Evolutionary conservation across 176 grass and related monocot genomes (phyloP), one percentile per base, ranked within the genome.

Genomic region (Eragrostis nindensis): DNA sequence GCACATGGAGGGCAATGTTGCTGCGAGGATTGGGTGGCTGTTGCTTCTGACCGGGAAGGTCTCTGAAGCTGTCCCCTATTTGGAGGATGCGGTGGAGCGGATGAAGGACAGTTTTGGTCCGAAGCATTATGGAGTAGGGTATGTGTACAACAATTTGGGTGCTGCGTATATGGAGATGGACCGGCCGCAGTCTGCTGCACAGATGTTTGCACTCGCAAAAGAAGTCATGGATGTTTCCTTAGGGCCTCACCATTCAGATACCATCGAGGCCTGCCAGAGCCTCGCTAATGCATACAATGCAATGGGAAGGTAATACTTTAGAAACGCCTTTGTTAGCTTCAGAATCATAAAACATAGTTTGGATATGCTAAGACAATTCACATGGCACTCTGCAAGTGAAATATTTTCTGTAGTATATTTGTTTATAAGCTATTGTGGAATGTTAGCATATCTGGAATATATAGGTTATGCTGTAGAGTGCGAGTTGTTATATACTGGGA

Each of bases 91-190:
- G 0, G 86, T 76, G 11, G 88, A 95, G 88, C 91, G 92, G 67
- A 93, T 95, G 92, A 95, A 93, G 65, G 86, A 90, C 56, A 95
- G 86, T 62, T 98, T 93, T 72, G 96, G 96, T 45, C 92, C 86
- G 0, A 95, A 93, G 50, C 92, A 95, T 67, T 98, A 88, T 49
- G 90, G 90, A 2, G 95, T 95, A 62, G 95, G 95, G 2, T 95
- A 95, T 82, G 78, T 98, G 13, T 98, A 91, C 54, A 93, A 98
- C 81, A 95, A 98, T 78, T 82, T 95, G 78, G 92, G 92, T 52
- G 88, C 90, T 77, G 95, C 96, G 0, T 98, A 93, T 64, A 90
- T 91, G 92, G 92, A 98, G 86, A 90, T 98, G 79, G 92, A 91
- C 29, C 84, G 92, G 32, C 88, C 78, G 12, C 90, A 98, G 39